A percentile compares a stretch with the other conserved stretches of the same genome.
Evolutionary conservation across 306 rosid species (phyloP).

Genomic region (Echinosophora koreensis): DNA sequence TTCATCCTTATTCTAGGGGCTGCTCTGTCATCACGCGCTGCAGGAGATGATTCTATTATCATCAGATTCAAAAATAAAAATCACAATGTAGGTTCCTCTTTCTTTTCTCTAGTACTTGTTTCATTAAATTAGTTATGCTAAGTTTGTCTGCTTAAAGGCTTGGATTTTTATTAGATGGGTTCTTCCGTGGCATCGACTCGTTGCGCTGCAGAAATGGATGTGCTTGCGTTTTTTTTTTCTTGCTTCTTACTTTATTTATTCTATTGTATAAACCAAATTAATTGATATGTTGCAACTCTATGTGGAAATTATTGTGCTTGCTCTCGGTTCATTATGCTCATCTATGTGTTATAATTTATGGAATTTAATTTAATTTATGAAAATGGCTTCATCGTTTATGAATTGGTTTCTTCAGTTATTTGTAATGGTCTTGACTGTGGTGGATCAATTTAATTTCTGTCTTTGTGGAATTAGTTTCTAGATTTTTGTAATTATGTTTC

Average conservation of each 20-base stretch:
- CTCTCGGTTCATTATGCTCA: not conserved
- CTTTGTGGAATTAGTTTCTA: too few relatives aligned
- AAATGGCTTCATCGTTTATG: too few relatives aligned
- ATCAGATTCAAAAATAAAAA: constrained; percentile 9
- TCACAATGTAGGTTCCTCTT: constrained; percentile 2
- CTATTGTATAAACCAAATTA: constrained; percentile 30
- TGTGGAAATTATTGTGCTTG: not conserved
- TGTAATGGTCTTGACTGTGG: too few relatives aligned
- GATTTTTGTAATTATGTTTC: too few relatives aligned
- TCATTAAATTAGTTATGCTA: constrained; percentile 7
- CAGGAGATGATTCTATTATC: constrained; percentile 55
- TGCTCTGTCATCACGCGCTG: constrained; percentile 82
- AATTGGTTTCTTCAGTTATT: too few relatives aligned
- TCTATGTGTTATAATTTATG: not conserved
- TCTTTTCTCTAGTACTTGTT: not conserved
- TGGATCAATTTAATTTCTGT: too few relatives aligned
- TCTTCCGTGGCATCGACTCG: constrained; percentile 43
- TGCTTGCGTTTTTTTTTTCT: constrained; percentile 5
- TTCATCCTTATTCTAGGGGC: constrained; percentile 77
- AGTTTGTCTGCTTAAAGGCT: constrained; percentile 8
- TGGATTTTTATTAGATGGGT: constrained; percentile 11
- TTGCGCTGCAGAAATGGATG: constrained; percentile 41
- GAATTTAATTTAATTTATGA: not conserved
- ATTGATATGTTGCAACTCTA: not conserved
- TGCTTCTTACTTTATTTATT: not conserved